Conservation (phyloP, 257 asterid genomes). For the Fraxinus anomala region DNA sequence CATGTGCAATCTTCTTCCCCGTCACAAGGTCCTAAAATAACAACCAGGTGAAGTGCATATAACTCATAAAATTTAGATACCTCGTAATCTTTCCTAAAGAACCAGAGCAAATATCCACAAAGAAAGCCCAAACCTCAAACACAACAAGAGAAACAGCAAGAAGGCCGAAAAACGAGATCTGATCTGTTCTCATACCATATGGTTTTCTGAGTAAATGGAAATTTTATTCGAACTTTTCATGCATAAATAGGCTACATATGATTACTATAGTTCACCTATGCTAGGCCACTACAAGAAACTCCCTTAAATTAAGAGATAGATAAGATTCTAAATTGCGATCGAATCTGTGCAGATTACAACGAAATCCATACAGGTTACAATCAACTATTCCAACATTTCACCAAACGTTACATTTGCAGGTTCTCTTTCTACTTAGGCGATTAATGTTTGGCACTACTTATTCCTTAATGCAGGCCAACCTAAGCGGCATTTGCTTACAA, state of each 20-base stretch:
- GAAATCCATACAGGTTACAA: neutral
- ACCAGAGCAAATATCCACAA: too few species aligned
- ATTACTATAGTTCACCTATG: neutral
- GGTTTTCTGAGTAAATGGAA: neutral
- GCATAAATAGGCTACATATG: neutral
- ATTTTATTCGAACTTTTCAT: neutral
- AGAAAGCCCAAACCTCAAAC: neutral
- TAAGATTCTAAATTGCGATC: too few species aligned
- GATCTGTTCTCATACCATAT: neutral
- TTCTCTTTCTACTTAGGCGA: neutral
- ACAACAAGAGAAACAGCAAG: neutral
- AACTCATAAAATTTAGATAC: neutral
- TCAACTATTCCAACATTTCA: too few species aligned
- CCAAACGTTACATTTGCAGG: conserved; percentile 7
- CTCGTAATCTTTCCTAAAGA: neutral
- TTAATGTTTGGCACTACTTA: neutral
- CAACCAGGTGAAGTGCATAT: neutral
- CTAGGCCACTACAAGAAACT: neutral
- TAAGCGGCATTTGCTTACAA: conserved; percentile 63
- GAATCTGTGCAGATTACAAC: too few species aligned
- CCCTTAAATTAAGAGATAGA: neutral
- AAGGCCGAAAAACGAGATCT: neutral
- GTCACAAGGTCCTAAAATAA: neutral
- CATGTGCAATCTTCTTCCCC: neutral
- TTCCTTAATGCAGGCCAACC: conserved; percentile 52